Base-by-base conservation (phyloP, 495 filamentous ascomycete species). In the Xylona heveae region DNA sequence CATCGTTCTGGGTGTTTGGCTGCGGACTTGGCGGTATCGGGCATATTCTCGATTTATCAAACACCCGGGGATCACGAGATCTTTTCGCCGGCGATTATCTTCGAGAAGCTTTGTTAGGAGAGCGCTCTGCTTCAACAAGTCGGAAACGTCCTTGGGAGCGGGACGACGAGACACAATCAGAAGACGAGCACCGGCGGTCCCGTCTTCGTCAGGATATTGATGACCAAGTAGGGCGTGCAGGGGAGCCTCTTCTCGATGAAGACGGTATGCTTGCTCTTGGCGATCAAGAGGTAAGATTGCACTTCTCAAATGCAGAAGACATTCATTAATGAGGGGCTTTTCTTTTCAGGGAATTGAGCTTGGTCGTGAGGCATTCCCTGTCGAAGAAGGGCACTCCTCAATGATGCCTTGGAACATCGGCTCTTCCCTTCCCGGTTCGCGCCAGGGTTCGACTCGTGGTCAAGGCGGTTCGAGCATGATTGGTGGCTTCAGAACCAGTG, bases 351-450 rank as follows among this genome's bases (percentile, higher is more conserved):
- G 59, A 14, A 47, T 71, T 19, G 74, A 80, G 49, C 45, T 72
- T 18, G 69, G 62, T 4, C 66, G 74, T 31, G 60, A 71, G 16
- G 71, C 66, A 4, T 58, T 59, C 1, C 55, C 59, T 12, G 57
- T 74, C 2, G 50, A 57, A n/a, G 67, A 74, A 35, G 59, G 68
- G 26, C 52, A 54, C 24, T 67, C 67, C 7, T 66, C 61, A 1
- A 60, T 62, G 21, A 68, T 78, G 61, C 74, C 74, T 25, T 80
- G 74, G 74, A 78, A 78, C 40, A 59, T 68, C 40, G 66, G 57
- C 14, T 62, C 66, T 17, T 76, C 71, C 2, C 39, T 64, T 2
- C 58, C 64, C 27, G 64, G 63, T 31, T 74, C 70, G 15, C 50
- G 54, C n/a, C 57, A 53, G 13, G 52, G 49, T 4, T 57, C 58